Evolutionary conservation across 1,284 basidiomycete genomes (phyloP).

Genomic region (Grifola frondosa): DNA sequence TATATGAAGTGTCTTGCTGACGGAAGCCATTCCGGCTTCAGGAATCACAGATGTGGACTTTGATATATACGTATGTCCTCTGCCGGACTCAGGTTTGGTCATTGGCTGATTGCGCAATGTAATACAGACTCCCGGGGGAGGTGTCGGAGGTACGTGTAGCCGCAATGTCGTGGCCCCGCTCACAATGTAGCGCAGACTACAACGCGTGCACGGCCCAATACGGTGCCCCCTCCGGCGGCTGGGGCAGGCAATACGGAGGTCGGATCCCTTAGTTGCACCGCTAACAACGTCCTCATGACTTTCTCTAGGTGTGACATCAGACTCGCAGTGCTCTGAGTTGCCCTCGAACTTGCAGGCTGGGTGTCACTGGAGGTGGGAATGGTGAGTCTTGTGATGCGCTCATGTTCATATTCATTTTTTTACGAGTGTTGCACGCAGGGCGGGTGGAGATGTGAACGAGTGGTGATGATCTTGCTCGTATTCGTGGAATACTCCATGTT

Average conservation of each 20-base stretch:
- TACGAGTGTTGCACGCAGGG: constrained; percentile 11
- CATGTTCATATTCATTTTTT: background rate
- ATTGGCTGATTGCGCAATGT: background rate
- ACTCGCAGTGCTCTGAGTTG: constrained; percentile 20
- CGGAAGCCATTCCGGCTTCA: background rate
- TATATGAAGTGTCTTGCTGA: background rate
- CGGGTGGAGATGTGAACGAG: constrained; percentile 21
- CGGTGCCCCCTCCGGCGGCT: constrained; percentile 17
- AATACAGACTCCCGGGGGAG: constrained; percentile 16
- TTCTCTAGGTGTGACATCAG: constrained; percentile 16
- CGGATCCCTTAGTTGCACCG: background rate
- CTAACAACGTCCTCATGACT: background rate
- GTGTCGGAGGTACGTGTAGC: constrained; percentile 13
- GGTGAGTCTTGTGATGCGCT: constrained; percentile 9
- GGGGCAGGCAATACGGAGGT: constrained; percentile 24
- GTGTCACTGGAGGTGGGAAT: constrained; percentile 26
- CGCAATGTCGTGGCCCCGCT: background rate
- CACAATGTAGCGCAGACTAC: constrained; percentile 10
- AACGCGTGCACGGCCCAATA: constrained; percentile 25
- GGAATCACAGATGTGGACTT: constrained; percentile 21
- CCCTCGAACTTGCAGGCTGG: constrained; percentile 25
- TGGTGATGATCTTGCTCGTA: constrained; percentile 5
- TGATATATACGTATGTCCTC: constrained; percentile 18
- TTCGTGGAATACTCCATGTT: background rate
- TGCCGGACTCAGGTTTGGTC: background rate